phyloP scores from a whole-genome alignment of 495 filamentous ascomycete species.

The Clohesyomyces aquaticus region DNA sequence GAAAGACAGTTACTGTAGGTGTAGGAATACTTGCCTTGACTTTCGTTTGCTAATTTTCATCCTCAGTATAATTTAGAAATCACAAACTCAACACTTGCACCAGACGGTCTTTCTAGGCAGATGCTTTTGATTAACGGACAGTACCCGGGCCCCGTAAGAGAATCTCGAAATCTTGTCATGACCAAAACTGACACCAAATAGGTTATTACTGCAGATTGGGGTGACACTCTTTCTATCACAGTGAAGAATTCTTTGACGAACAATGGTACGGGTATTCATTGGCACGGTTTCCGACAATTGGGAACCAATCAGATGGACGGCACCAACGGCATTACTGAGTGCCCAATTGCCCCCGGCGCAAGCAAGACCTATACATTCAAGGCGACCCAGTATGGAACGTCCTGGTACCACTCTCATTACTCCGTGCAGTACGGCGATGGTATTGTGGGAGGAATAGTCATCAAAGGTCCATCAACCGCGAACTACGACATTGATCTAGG shows the following conservation, averaged over 20 bases:
- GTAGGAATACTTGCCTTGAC: background rate
- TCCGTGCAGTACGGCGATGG: conserved; percentile 49
- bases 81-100: conserved; percentile 28
- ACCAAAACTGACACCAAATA: background rate
- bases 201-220: conserved; percentile 44
- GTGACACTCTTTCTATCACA: conserved; percentile 43
- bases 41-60: too few relatives aligned
- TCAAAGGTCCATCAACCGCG: conserved; percentile 45
- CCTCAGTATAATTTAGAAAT: conserved; percentile 36
- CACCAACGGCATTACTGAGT: conserved; percentile 47
- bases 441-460: conserved; percentile 44
- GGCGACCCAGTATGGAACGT: conserved; percentile 49
- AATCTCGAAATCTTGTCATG: too few relatives aligned
- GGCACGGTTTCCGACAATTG: conserved; percentile 49
- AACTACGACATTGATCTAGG: conserved; percentile 51
- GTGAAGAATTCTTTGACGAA: conserved; percentile 44
- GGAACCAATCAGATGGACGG: conserved; percentile 44
- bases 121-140: conserved; percentile 40
- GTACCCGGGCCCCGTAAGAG: conserved; percentile 39
- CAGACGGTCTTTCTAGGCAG: conserved; percentile 29
- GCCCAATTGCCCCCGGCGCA: conserved; percentile 46
- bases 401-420: conserved; percentile 49
- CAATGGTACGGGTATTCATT: conserved; percentile 50
- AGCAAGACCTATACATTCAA: conserved; percentile 46
- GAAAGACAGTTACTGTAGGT: conserved; percentile 31